Evolutionary conservation across 352 stramenopile genomes (phyloP).

Genomic region (Plasmopara halstedii): DNA sequence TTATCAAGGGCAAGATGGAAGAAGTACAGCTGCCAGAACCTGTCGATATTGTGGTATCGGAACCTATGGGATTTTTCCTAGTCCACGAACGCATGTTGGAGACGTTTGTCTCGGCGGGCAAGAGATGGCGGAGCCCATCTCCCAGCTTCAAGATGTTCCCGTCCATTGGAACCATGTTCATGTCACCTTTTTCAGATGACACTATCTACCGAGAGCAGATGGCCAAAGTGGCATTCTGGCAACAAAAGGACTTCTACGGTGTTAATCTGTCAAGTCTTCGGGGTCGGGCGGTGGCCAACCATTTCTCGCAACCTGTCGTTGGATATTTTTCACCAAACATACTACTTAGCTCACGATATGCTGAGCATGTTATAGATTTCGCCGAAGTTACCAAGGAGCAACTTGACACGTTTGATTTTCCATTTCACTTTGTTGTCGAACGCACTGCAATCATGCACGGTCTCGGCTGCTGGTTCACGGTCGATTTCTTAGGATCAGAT

Average conservation of each 20-base stretch:
- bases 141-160: conserved; percentile 93
- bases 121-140: conserved; percentile 89
- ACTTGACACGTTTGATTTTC: conserved; percentile 87
- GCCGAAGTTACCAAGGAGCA: conserved; percentile 54
- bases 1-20: conserved; percentile 97
- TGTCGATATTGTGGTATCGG: conserved; percentile 98
- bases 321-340: conserved; percentile 87
- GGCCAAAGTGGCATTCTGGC: conserved; percentile 90
- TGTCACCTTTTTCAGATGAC: conserved; percentile 94
- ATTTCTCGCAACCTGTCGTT: conserved; percentile 95
- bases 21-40: conserved; percentile 92
- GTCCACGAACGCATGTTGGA: conserved; percentile 99
- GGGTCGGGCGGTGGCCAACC: conserved; percentile 94
- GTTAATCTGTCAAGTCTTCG: conserved; percentile 92
- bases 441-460: conserved; percentile 93
- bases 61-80: conserved; percentile 99
- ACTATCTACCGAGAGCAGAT: conserved; percentile 91
- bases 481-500: conserved; percentile 92
- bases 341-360: conserved; percentile 45
- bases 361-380: conserved; percentile 86
- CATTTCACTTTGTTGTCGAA: conserved; percentile 82
- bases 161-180: conserved; percentile 95
- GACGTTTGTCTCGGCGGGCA: conserved; percentile 91
- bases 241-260: conserved; percentile 95
- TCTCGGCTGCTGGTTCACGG: conserved; percentile 98